Percentiles rank a stretch among this genome's conserved stretches.
These are phyloP conservation scores for Penicillium argentinense DNA, from an alignment of 495 filamentous ascomycete genomes.

Conservation along the genomic window DNA sequence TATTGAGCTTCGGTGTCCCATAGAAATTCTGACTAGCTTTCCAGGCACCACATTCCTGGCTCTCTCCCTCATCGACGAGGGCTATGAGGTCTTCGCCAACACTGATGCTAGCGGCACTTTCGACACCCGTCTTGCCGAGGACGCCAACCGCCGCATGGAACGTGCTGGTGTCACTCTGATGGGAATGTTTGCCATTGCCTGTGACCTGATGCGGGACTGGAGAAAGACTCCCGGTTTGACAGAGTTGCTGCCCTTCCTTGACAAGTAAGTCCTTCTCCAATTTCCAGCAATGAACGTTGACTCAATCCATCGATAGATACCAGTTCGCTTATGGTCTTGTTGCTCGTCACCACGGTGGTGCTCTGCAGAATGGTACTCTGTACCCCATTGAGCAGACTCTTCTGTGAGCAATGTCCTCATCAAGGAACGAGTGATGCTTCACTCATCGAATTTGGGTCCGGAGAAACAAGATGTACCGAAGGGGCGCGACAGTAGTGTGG, in stretches of 20 bases:
- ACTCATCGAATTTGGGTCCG: too few species aligned
- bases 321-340: constrained; percentile 49
- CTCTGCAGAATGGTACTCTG: constrained; percentile 49
- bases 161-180: constrained; percentile 64
- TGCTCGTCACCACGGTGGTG: constrained; percentile 48
- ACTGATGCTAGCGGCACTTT: constrained; percentile 70
- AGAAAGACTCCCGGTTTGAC: constrained; percentile 61
- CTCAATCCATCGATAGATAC: constrained; percentile 19
- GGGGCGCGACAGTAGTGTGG: too few species aligned
- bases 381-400: constrained; percentile 29
- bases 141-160: constrained; percentile 66
- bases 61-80: constrained; percentile 66
- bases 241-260: constrained; percentile 64
- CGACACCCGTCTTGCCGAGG: constrained; percentile 52
- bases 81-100: constrained; percentile 78
- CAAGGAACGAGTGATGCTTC: too few species aligned
- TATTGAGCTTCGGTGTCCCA: background rate
- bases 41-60: constrained; percentile 68
- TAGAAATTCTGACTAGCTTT: background rate
- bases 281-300: background rate
- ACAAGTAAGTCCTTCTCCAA: constrained; percentile 44
- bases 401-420: too few species aligned
- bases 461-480: too few species aligned
- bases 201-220: constrained; percentile 81
- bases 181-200: constrained; percentile 64